Conservation (phyloP, 2,329 filamentous ascomycete genomes). For the Lachnellula subtilissima region DNA sequence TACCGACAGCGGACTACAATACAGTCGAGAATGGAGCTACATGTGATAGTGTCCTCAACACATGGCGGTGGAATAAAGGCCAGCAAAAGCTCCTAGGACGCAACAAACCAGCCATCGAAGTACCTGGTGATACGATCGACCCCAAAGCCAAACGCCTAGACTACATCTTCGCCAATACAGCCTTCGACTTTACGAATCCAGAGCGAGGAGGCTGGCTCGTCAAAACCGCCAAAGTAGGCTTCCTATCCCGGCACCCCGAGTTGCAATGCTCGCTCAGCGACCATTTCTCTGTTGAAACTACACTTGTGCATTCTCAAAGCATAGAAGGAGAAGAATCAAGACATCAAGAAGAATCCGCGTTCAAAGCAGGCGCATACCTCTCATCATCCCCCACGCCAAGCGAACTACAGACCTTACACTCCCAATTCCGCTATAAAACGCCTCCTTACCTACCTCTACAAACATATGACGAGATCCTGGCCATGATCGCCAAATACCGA, state of each 20-base stretch:
- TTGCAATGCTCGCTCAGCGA: conserved; percentile 86
- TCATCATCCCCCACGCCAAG: conserved; percentile 22
- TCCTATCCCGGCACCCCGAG: conserved; percentile 75
- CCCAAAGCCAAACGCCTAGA: conserved; percentile 80
- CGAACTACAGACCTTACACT: conserved; percentile 16
- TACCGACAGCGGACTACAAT: conserved; percentile 76
- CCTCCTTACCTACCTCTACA: conserved; percentile 38
- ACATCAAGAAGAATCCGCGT: conserved; percentile 18
- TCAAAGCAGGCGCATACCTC: conserved; percentile 23
- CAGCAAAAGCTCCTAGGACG: conserved; percentile 64
- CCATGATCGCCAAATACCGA: conserved; percentile 63
- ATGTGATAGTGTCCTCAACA: conserved; percentile 81
- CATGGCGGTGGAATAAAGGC: conserved; percentile 81
- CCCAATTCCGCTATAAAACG: conserved; percentile 19
- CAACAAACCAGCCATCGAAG: conserved; percentile 53
- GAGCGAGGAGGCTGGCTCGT: conserved; percentile 58
- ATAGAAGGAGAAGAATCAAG: conserved; percentile 12
- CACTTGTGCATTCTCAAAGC: conserved; percentile 42
- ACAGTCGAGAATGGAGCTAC: conserved; percentile 77
- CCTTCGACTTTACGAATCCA: conserved; percentile 30
- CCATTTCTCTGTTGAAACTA: conserved; percentile 87
- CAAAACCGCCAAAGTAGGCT: conserved; percentile 65
- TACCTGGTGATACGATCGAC: conserved; percentile 65
- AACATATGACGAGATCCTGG: conserved; percentile 69
- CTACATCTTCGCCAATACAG: conserved; percentile 80